Percentiles rank a stretch among this genome's conserved stretches.
These are phyloP conservation scores for Phytophthora cryptogea DNA, from an alignment of 352 stramenopile species.

Conservation along the genomic window DNA sequence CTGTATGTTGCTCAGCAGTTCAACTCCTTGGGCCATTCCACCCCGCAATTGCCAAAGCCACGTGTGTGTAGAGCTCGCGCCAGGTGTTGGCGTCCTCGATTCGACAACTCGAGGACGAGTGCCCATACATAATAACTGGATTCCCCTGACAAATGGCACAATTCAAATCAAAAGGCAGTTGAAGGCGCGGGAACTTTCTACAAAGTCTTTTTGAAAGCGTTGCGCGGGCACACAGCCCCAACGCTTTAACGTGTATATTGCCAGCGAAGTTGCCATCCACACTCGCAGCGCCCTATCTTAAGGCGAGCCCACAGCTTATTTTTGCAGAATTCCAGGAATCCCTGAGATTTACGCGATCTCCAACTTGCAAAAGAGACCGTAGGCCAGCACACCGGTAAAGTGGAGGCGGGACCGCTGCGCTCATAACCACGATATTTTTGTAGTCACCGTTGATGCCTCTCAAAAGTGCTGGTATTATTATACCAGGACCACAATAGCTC, in stretches of 20 bases:
- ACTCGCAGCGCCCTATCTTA: slow-evolving; percentile 11
- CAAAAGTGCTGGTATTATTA: slow-evolving; percentile 32
- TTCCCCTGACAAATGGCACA: slow-evolving; percentile 17
- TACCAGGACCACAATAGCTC: slow-evolving; percentile 26
- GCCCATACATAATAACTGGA: slow-evolving; percentile 23
- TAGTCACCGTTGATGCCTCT: slow-evolving; percentile 17
- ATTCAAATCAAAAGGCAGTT: slow-evolving; percentile 13
- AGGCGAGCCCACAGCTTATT: slow-evolving; percentile 5
- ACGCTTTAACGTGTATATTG: slow-evolving; percentile 44
- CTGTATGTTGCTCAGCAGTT: slow-evolving; percentile 21
- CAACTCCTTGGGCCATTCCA: neutral
- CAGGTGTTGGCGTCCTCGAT: slow-evolving; percentile 29
- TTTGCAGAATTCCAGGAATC: neutral
- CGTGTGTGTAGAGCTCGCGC: slow-evolving; percentile 4
- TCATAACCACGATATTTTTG: slow-evolving; percentile 17
- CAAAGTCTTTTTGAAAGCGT: slow-evolving; percentile 6
- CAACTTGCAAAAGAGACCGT: slow-evolving; percentile 13
- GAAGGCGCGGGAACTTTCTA: slow-evolving; percentile 15
- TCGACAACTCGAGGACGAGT: slow-evolving; percentile 24
- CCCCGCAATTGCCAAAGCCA: slow-evolving; percentile 15
- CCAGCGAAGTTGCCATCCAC: slow-evolving; percentile 25
- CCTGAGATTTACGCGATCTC: slow-evolving; percentile 7
- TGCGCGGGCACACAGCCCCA: slow-evolving; percentile 12
- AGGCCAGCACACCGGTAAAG: slow-evolving; percentile 10
- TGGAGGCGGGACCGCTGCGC: slow-evolving; percentile 7